These are phyloP conservation scores for Alternaria ventricosa DNA, from an alignment of 2,329 filamentous ascomycete species.

Conservation along the genomic window DNA sequence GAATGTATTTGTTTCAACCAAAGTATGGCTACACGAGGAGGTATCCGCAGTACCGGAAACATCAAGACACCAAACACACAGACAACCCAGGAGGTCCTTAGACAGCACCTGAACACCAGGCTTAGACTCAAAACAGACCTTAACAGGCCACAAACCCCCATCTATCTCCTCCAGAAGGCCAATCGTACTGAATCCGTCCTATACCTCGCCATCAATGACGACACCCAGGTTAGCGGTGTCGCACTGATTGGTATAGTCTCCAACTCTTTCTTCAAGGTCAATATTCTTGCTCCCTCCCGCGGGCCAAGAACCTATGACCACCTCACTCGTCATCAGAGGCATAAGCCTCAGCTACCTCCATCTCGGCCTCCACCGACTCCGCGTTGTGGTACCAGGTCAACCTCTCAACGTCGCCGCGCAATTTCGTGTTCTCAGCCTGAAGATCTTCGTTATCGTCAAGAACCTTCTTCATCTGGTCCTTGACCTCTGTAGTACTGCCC, in stretches of 20 bases:
- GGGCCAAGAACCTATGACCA: neutral
- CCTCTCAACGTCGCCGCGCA: neutral
- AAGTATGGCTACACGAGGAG: neutral
- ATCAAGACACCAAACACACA: neutral
- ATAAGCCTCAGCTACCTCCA: neutral
- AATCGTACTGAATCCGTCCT: neutral
- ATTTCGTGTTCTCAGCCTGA: neutral
- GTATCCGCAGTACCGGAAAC: neutral
- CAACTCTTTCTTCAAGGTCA: neutral
- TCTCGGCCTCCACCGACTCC: neutral
- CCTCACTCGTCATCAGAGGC: neutral
- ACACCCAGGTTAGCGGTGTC: neutral
- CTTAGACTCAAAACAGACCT: neutral
- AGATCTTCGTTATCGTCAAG: neutral
- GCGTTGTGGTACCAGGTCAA: neutral
- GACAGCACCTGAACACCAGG: neutral
- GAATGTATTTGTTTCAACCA: neutral
- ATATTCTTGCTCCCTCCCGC: neutral
- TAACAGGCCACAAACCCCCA: neutral
- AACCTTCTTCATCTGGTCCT: neutral
- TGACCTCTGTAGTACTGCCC: neutral
- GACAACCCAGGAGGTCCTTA: neutral
- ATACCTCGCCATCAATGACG: neutral
- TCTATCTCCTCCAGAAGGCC: neutral
- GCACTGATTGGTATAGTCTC: neutral